Evolutionary conservation across 345 rosid genomes (phyloP).

Genomic region (Odontarrhena argentea): DNA sequence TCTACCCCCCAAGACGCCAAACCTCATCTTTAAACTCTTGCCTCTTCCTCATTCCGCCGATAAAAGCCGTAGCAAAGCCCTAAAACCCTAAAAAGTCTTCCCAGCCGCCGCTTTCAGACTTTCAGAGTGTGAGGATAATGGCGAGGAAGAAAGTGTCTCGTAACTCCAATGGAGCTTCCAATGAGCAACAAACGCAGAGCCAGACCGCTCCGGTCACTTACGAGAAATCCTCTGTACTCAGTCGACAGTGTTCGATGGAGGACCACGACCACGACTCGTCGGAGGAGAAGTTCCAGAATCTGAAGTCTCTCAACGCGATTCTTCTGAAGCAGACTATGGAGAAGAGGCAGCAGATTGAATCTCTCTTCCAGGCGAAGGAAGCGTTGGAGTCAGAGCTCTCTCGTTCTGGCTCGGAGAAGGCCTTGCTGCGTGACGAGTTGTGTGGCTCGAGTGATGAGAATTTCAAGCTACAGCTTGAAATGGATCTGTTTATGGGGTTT

Average conservation of each 20-base stretch:
- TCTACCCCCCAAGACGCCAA: slow-evolving; percentile 31
- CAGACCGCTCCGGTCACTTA: background rate
- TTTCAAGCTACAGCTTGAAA: slow-evolving; percentile 52
- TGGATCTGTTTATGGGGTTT: slow-evolving; percentile 47
- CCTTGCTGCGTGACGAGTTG: slow-evolving; percentile 44
- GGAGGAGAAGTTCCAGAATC: slow-evolving; percentile 55
- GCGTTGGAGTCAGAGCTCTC: slow-evolving; percentile 55
- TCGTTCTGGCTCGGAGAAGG: slow-evolving; percentile 40
- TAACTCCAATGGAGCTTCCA: slow-evolving; percentile 26
- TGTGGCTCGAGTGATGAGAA: slow-evolving; percentile 45
- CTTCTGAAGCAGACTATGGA: slow-evolving; percentile 68
- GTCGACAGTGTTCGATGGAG: slow-evolving; percentile 41
- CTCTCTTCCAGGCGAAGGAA: slow-evolving; percentile 50
- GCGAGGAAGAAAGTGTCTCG: slow-evolving; percentile 44
- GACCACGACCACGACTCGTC: slow-evolving; percentile 46
- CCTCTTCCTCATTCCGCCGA: slow-evolving; percentile 26
- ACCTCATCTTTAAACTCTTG: slow-evolving; percentile 1
- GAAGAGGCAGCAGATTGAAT: slow-evolving; percentile 58
- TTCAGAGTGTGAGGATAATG: slow-evolving; percentile 8
- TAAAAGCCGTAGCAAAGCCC: slow-evolving; percentile 32
- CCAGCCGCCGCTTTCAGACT: slow-evolving; percentile 29
- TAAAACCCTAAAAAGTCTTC: slow-evolving; percentile 24
- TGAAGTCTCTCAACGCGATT: slow-evolving; percentile 61
- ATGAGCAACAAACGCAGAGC: slow-evolving; percentile 20
- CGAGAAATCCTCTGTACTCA: slow-evolving; percentile 34